Conservation (phyloP, 805 yeast genomes). For the Danielia reshetovae region DNA sequence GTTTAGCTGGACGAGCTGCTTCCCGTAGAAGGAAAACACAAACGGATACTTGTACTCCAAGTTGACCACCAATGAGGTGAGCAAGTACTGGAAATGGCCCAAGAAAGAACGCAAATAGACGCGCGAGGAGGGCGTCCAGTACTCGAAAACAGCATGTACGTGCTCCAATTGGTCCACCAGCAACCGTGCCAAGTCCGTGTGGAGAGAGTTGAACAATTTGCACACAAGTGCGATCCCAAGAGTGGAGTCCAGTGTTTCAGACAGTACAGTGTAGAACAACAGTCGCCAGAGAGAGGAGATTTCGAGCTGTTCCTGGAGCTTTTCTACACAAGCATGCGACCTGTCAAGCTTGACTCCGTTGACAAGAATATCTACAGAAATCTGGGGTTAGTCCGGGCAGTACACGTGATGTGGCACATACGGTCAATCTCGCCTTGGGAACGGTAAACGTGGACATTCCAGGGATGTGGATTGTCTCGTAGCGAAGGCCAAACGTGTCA, state of each 20-base stretch:
- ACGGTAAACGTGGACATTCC: no score
- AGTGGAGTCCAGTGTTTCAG: neutral
- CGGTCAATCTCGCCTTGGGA: neutral
- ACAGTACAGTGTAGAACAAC: constrained; percentile 1
- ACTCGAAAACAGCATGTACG: constrained; percentile 6
- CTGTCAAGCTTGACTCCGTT: constrained; percentile 8
- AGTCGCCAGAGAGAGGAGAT: constrained; percentile 2
- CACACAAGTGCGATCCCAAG: constrained; percentile 3
- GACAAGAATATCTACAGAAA: constrained; percentile 7
- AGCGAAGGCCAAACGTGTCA: neutral
- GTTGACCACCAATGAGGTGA: constrained; percentile 22
- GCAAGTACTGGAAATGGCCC: constrained; percentile 19
- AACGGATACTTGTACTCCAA: constrained; percentile 28
- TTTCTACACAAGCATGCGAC: constrained; percentile 4
- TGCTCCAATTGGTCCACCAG: constrained; percentile 7
- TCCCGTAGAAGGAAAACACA: constrained; percentile 28
- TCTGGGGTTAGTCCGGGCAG: constrained; percentile 5
- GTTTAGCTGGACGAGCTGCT: constrained; percentile 21
- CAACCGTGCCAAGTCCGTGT: constrained; percentile 9
- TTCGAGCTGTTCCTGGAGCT: constrained; percentile 6
- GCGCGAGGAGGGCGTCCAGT: constrained; percentile 6
- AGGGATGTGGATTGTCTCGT: no score
- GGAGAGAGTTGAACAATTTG: constrained; percentile 10
- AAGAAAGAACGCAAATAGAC: constrained; percentile 7
- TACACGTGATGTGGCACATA: neutral